Percentiles rank a stretch among this genome's conserved stretches.
Conservation (phyloP, 2,329 filamentous ascomycete genomes). For the Orbilia blumenaviensis region DNA sequence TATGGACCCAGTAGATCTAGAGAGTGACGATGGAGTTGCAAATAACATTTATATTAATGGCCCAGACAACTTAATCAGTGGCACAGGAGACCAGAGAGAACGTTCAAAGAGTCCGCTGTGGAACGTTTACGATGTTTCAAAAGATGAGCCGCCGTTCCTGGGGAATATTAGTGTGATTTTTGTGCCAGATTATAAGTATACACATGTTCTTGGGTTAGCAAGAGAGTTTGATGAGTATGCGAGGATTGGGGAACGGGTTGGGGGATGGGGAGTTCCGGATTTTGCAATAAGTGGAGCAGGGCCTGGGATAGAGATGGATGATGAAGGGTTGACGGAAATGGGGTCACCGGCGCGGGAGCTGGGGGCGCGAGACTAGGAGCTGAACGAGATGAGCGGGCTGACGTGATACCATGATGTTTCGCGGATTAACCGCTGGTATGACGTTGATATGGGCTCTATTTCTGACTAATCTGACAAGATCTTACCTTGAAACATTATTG, state of each 20-base stretch:
- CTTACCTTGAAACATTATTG: no score
- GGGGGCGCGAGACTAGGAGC: background rate
- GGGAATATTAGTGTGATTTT: constrained; percentile 10
- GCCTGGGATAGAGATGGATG: background rate
- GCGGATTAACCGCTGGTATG: no score
- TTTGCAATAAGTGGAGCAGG: no score
- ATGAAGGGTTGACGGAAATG: background rate
- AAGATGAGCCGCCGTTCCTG: background rate
- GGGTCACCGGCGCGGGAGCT: background rate
- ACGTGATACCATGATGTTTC: background rate
- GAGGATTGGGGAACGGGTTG: background rate
- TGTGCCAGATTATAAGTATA: background rate
- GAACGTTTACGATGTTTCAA: background rate
- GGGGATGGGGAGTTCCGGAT: background rate
- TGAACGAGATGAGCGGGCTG: no score
- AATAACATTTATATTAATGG: no score
- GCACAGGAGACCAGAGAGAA: background rate
- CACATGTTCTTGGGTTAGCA: constrained; percentile 1
- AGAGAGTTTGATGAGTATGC: constrained; percentile 13
- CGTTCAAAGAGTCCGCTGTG: background rate
- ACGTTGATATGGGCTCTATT: no score
- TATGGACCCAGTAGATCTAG: no score
- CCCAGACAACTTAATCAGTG: background rate
- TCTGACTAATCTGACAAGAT: no score
- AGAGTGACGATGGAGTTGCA: no score